Percentiles rank a stretch among this genome's conserved stretches.
These are phyloP conservation scores for Sarocladium kiliense DNA, from an alignment of 2,329 filamentous ascomycete genomes.

Conservation along the genomic window DNA sequence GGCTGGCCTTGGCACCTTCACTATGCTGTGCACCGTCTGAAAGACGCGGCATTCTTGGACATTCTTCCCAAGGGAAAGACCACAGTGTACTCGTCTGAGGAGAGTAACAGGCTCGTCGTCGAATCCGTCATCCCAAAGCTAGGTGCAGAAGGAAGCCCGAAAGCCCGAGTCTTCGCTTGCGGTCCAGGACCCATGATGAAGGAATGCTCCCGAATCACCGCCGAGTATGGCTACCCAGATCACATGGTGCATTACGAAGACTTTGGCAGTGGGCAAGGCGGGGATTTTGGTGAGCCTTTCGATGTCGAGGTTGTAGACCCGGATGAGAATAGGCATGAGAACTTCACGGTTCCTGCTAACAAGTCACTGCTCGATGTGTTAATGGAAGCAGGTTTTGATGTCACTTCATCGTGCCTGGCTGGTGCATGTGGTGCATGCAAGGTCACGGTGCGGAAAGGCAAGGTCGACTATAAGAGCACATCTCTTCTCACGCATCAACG, in stretches of 20 bases:
- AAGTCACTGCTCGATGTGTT: background rate
- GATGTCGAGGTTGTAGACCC: conserved; percentile 1
- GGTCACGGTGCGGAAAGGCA: background rate
- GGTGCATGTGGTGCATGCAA: conserved; percentile 3
- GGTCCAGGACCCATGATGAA: background rate
- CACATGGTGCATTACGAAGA: conserved; percentile 1
- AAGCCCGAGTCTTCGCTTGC: background rate
- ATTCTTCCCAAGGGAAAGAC: background rate
- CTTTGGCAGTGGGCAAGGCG: background rate
- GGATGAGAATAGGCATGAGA: conserved; percentile 1
- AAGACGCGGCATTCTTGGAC: background rate
- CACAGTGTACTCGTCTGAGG: background rate
- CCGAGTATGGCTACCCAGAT: background rate
- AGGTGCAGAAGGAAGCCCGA: background rate
- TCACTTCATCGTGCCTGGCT: background rate
- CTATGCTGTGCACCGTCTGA: background rate
- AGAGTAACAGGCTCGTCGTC: background rate
- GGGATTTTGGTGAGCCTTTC: background rate
- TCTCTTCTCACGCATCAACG: background rate
- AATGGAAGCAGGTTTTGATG: background rate
- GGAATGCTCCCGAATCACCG: background rate
- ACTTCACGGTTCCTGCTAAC: background rate
- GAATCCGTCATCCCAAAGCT: background rate
- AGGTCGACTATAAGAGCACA: background rate
- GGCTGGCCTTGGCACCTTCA: background rate